Evolutionary conservation across 768 basidiomycete species (phyloP), one percentile per base, ranked within the genome.

Genomic region (Candolleomyces aberdarensis): DNA sequence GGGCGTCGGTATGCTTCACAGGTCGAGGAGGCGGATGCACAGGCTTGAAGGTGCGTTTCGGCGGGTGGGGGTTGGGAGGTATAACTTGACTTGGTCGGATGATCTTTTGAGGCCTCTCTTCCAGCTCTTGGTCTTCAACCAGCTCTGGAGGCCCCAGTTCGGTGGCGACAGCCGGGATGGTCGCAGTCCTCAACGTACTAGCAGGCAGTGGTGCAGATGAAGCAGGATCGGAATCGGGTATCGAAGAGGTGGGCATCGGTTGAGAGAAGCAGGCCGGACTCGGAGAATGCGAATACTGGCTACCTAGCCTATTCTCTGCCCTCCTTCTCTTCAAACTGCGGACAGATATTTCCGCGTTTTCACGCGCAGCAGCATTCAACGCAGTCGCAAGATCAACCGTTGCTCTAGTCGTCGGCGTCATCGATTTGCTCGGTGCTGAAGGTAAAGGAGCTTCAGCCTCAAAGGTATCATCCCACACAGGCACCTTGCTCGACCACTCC

Each of bases 31-130:
- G 58, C n/a, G 14, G n/a, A 39, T 59, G 22, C 2, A 59, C 58
- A 41, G 58, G 58, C n/a, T 60, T 60, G 52, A 60, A 60, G 7
- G 50, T 53, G 41, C 29, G 39, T 17, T 60, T 60, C 3, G 50
- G 59, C 9, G 59, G 59, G 39, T 60, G 51, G 11, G 59, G 51
- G 20, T 41, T 41, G 2, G 59, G 59, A 8, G 40, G 59, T 22
- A 53, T 26, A 1, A 41, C 40, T n/a, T 54, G 59, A 32, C 59
- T 60, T 2, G 59, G 59, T 14, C 59, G 36, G 1, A 60, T 26
- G 10, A 60, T 47, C 52, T 31, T 54, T 5, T 10, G 52, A 17
- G 20, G 39, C 20, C n/a, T 14, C 47, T 26, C 49, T 39, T 54
- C 52, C 17, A 29, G 17, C 20, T 54, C 52, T 29, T 2, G 17